phyloP scores from a whole-genome alignment of 2,329 filamentous ascomycete species.

The Xylariomycetidae sp. region DNA sequence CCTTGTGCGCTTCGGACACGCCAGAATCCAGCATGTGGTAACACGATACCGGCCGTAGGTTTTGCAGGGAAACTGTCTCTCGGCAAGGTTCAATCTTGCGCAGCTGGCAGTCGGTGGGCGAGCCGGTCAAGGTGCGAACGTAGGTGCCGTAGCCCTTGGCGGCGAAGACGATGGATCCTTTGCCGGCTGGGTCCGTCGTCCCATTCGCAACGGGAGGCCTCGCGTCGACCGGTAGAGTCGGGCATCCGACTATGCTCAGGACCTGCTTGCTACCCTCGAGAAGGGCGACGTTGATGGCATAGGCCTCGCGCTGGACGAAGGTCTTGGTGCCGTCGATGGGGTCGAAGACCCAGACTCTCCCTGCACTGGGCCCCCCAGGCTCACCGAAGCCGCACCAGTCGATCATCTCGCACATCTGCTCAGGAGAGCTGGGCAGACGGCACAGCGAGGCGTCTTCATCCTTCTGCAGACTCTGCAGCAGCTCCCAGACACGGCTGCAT shows the following conservation, averaged over 20 bases:
- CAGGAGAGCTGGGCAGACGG: constrained; percentile 30
- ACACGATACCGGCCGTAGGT: constrained; percentile 41
- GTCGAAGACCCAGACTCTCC: constrained; percentile 52
- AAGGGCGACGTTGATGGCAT: constrained; percentile 52
- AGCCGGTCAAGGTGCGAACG: constrained; percentile 33
- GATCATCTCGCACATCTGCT: constrained; percentile 46
- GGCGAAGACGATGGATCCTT: constrained; percentile 46
- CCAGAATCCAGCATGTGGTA: constrained; percentile 41
- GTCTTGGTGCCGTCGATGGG: constrained; percentile 56
- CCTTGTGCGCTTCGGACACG: constrained; percentile 39
- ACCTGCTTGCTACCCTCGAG: constrained; percentile 44
- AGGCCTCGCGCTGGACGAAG: constrained; percentile 47
- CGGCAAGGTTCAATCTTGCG: constrained; percentile 29
- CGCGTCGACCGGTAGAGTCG: constrained; percentile 35
- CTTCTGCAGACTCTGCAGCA: constrained; percentile 30
- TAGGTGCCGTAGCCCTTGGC: constrained; percentile 43
- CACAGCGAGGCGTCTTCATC: constrained; percentile 22
- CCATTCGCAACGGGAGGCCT: constrained; percentile 35
- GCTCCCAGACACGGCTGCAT: constrained; percentile 40
- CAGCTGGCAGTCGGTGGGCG: constrained; percentile 13
- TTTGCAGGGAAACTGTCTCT: constrained; percentile 14
- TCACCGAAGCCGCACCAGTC: constrained; percentile 42
- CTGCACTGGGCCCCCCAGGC: constrained; percentile 25
- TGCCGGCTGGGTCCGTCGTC: constrained; percentile 35
- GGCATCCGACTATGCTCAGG: constrained; percentile 44